Conservation (phyloP, 495 filamentous ascomycete species). For the Aspergillus baeticus region DNA sequence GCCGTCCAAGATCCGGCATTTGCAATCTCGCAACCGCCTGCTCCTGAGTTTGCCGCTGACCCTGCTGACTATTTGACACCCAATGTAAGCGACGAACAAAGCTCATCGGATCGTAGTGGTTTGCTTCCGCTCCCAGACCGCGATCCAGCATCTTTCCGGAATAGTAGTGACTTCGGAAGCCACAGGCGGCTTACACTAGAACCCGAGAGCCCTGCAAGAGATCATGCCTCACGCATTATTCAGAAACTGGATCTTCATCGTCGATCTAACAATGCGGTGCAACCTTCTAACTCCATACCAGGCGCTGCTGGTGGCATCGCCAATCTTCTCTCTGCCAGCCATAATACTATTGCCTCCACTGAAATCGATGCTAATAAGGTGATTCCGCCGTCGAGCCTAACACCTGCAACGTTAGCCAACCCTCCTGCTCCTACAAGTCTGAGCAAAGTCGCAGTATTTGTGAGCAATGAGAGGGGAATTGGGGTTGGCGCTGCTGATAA, state of each 20-base stretch:
- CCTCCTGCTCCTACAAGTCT: conserved; percentile 85
- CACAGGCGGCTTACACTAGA: conserved; percentile 50
- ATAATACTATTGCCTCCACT: conserved; percentile 58
- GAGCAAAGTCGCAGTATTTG: conserved; percentile 80
- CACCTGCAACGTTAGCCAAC: conserved; percentile 78
- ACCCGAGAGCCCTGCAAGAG: conserved; percentile 57
- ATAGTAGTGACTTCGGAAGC: conserved; percentile 68
- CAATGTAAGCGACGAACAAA: conserved; percentile 52
- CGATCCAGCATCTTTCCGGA: conserved; percentile 56
- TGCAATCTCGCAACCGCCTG: conserved; percentile 82
- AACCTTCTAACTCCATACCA: conserved; percentile 32
- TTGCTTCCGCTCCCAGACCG: conserved; percentile 67
- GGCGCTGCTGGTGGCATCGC: conserved; percentile 70
- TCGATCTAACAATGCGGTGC: conserved; percentile 59
- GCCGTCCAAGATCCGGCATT: conserved; percentile 76
- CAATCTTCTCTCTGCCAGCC: conserved; percentile 81
- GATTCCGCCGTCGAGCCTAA: conserved; percentile 62
- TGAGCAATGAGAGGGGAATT: conserved; percentile 72
- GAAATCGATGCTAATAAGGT: conserved; percentile 34
- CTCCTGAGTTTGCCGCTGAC: conserved; percentile 85
- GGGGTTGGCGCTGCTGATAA: conserved; percentile 57
- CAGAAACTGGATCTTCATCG: conserved; percentile 90
- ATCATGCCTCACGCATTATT: conserved; percentile 80
- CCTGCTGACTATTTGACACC: conserved; percentile 65
- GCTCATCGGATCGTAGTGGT: conserved; percentile 55